A percentile compares a stretch with the other conserved stretches of the same genome.
These are phyloP conservation scores for Cytospora piceicola DNA, from an alignment of 2,329 filamentous ascomycete genomes.

Conservation along the genomic window DNA sequence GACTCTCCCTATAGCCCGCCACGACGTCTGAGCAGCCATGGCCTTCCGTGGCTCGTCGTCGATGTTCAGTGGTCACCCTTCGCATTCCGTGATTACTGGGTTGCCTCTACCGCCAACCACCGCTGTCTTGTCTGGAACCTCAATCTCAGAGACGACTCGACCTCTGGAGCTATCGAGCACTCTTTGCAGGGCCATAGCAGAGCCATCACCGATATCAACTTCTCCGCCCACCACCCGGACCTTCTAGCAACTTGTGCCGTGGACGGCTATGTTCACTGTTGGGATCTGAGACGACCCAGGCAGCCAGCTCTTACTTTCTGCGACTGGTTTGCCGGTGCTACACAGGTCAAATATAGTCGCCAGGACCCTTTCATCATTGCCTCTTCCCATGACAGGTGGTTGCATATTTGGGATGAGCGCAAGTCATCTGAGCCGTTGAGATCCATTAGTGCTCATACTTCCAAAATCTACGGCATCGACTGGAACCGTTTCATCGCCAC, in stretches of 20 bases:
- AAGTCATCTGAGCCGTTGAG: constrained; percentile 77
- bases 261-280: constrained; percentile 90
- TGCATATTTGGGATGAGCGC: constrained; percentile 89
- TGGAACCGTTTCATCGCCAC: constrained; percentile 81
- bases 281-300: constrained; percentile 78
- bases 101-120: constrained; percentile 92
- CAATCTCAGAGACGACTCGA: constrained; percentile 74
- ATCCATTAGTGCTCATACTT: constrained; percentile 85
- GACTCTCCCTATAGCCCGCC: constrained; percentile 88
- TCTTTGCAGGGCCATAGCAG: constrained; percentile 81
- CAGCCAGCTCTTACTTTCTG: constrained; percentile 80
- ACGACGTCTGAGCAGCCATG: constrained; percentile 78
- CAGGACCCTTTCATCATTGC: constrained; percentile 86
- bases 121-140: constrained; percentile 94
- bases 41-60: constrained; percentile 90
- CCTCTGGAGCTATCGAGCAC: constrained; percentile 75
- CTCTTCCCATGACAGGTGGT: constrained; percentile 84
- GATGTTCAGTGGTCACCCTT: constrained; percentile 98
- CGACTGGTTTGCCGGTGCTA: constrained; percentile 92
- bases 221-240: constrained; percentile 90
- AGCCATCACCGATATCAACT: constrained; percentile 95
- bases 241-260: constrained; percentile 88
- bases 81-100: constrained; percentile 86
- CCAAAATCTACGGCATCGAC: constrained; percentile 94
- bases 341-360: constrained; percentile 93